Base-by-base conservation (phyloP, 192 early-diverging fungal genomes). In the Bifiguratus adelaidae region DNA sequence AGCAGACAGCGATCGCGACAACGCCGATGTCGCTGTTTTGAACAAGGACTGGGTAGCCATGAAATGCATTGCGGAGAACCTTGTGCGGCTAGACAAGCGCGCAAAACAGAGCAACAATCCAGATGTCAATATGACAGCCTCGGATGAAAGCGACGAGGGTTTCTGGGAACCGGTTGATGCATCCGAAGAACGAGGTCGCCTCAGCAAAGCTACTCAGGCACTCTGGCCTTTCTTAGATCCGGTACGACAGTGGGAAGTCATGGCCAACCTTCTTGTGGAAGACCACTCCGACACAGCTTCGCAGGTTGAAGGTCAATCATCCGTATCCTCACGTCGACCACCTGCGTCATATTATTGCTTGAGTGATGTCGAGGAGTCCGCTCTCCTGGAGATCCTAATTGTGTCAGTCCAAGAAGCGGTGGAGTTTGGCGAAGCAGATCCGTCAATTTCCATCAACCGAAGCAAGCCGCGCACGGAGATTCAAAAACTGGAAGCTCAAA, bases 361-460 rank as follows among this genome's bases (percentile, higher is more conserved):
- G 4, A 67, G 53, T 12, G 65, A 74, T 2, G 60, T 66, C 4
- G 69, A 81, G 47, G 78, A 81, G 26, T 61, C 70, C n/a, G 42
- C 70, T 6, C 50, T 81, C 18, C 34, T 81, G 13, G 60, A 74
- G 26, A 59, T 68, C 7, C 61, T 71, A 49, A 55, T 71, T 3
- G 52, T 50, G 12, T 68, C 67, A 41, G 43, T 74, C 1, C 55
- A 68, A 20, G 28, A 59, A 30, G 41, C 30, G 1, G 35, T 57
- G 12, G 2, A 44, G 21, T 29, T 15, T 3, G 55, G 55, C n/a
- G n/a, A n/a, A n/a, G n/a, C n/a, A n/a, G n/a, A n/a, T n/a, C n/a
- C n/a, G n/a, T n/a, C n/a, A n/a, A n/a, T n/a, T n/a, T n/a, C n/a
- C n/a, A n/a, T n/a, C n/a, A 18, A 20, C 34, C 1, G 56, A 58